Percentiles rank a stretch among this genome's conserved stretches.
Evolutionary conservation across 352 stramenopile genomes (phyloP).

Genomic region (Pythium apleroticum): DNA sequence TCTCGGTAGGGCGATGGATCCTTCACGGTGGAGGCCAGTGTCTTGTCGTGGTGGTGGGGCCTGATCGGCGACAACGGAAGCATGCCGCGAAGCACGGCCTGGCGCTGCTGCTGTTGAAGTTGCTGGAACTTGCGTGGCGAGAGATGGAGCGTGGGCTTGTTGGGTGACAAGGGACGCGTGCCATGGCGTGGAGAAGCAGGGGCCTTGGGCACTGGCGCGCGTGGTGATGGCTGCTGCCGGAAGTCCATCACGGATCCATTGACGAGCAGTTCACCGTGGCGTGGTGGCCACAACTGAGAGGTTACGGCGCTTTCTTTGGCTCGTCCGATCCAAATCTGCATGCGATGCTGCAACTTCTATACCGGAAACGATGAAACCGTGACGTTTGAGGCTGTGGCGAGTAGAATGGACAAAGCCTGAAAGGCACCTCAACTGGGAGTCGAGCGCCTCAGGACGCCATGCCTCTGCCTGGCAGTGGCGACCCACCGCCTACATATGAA

Average conservation of each 20-base stretch:
- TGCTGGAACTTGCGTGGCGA: slow-evolving; percentile 50
- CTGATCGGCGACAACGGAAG: slow-evolving; percentile 35
- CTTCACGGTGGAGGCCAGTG: background rate
- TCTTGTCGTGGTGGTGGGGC: background rate
- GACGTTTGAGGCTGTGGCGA: background rate
- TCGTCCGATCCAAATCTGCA: background rate
- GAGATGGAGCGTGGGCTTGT: slow-evolving; percentile 31
- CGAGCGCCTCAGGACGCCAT: background rate
- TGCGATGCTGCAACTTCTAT: background rate
- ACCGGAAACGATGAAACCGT: background rate
- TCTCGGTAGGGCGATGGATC: background rate
- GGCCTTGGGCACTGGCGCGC: background rate
- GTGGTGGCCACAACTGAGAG: background rate
- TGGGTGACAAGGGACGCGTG: slow-evolving; percentile 10
- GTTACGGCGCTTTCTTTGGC: background rate
- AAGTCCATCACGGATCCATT: background rate
- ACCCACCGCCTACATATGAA: slow-evolving; percentile 15
- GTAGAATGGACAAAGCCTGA: background rate
- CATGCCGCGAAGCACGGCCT: slow-evolving; percentile 27
- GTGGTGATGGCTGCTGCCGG: background rate
- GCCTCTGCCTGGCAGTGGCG: background rate
- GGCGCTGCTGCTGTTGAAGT: slow-evolving; percentile 39
- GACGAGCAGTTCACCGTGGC: background rate
- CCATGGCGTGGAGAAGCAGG: slow-evolving; percentile 2
- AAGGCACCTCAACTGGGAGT: no score